Conservation (phyloP, 2,329 filamentous ascomycete genomes). For the Phaeoacremonium minimum region DNA sequence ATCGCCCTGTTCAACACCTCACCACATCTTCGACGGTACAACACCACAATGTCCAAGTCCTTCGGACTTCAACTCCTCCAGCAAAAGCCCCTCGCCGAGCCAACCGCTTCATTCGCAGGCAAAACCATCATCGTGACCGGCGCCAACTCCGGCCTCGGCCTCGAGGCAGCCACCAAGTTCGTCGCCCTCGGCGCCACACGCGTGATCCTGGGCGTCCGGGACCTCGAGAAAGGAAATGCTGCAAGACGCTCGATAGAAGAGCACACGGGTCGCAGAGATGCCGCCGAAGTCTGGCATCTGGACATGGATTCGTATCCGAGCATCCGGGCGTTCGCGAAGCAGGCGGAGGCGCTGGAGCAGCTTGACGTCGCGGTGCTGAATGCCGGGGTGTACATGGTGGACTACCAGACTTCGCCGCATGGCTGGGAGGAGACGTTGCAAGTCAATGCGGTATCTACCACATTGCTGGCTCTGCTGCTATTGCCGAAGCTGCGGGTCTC, state of each 20-base stretch:
- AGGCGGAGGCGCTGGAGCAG: constrained; percentile 1
- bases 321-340: constrained; percentile 28
- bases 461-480: constrained; percentile 3
- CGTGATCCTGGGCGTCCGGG: constrained; percentile 4
- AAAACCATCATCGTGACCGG: constrained; percentile 5
- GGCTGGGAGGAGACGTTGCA: constrained; percentile 7
- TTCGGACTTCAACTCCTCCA: not conserved
- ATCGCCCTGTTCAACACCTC: too few relatives aligned
- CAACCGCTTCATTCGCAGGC: constrained; percentile 2
- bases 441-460: constrained; percentile 5
- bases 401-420: constrained; percentile 19
- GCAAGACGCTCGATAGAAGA: constrained; percentile 2
- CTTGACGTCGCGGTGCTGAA: constrained; percentile 6
- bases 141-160: constrained; percentile 4
- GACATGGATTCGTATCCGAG: constrained; percentile 35
- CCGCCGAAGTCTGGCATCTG: constrained; percentile 30
- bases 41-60: not conserved
- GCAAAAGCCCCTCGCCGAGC: constrained; percentile 1
- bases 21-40: too few relatives aligned
- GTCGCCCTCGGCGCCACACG: constrained; percentile 2
- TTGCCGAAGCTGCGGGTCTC: constrained; percentile 1
- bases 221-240: constrained; percentile 1
- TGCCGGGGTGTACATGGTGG: constrained; percentile 36
- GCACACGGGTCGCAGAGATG: not conserved
- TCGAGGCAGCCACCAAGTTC: constrained; percentile 4